Evolutionary conservation across 106 monocot genomes (phyloP), one percentile per base, ranked within the genome.

Genomic region (Narthecium ossifragum): DNA sequence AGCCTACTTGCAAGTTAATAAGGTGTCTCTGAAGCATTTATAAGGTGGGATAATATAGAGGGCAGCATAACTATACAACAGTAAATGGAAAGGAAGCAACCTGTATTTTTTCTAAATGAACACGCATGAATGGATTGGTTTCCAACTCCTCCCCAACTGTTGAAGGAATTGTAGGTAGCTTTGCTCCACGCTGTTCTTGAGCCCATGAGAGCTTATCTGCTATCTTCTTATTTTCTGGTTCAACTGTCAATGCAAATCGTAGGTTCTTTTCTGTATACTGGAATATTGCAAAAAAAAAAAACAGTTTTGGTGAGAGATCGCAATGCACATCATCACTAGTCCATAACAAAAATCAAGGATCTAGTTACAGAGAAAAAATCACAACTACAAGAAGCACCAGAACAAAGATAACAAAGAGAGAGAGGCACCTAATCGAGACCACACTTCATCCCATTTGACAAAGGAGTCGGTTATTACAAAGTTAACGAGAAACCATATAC

Each of bases 101-200:
- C 91, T 91, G 90, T 71, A 98, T 71, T 26, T 84, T 76, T 21
- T 81, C 79, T 33, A 87, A 57, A 82, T 98, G 91, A 49, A 85
- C 96, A 57, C 91, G 91, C 79, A 91, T 98, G 78, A 98, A 98
- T 21, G 98, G 91, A 71, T 98, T 98, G 53, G 74, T 98, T 56
- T 91, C 86, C 40, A 87, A 69, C 55, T 98, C 98, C 57, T 90
- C 90, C 38, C 45, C 87, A 39, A 98, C 82, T 18, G 91, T 75
- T 12, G 98, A 98, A 61, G 98, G 98, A 55, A 98, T 75, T 26
- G 98, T 88, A 43, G 90, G 86, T 26, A 83, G 66, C 34, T 81
- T 63, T 46, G 65, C 58, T 53, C 75, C 41, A 3, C 73, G 72
- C 51, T 91, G 91, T 23, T 77, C 62, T 28, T 88, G 75, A 50